phyloP scores from a whole-genome alignment of 1,284 basidiomycete species.

The Austroboletus olivaceoglutinosus region DNA sequence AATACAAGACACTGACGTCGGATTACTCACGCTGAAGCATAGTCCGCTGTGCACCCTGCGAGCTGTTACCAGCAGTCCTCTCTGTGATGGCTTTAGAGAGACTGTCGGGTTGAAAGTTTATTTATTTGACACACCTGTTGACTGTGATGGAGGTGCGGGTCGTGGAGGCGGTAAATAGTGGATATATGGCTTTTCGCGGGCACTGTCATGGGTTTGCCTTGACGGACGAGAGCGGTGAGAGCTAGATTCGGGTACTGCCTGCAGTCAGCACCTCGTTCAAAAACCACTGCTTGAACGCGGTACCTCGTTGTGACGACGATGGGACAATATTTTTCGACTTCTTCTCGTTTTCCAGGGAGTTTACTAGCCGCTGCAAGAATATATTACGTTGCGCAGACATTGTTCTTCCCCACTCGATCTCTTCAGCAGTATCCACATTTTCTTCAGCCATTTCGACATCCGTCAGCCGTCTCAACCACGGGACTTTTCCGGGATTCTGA shows the following conservation, averaged over 20 bases:
- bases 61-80: constrained; percentile 10
- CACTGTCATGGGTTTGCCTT: constrained; percentile 25
- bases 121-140: constrained; percentile 20
- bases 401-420: constrained; percentile 60
- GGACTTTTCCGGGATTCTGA: constrained; percentile 51
- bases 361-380: constrained; percentile 62
- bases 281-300: not conserved
- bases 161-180: constrained; percentile 37
- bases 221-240: constrained; percentile 29
- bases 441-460: constrained; percentile 51
- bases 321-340: constrained; percentile 37
- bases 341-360: constrained; percentile 47
- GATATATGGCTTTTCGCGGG: constrained; percentile 41
- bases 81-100: constrained; percentile 20
- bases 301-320: constrained; percentile 30
- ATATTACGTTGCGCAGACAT: constrained; percentile 64
- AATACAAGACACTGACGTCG: not conserved
- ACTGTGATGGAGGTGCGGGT: constrained; percentile 13
- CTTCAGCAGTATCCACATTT: constrained; percentile 68
- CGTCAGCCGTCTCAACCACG: constrained; percentile 50
- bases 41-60: constrained; percentile 31
- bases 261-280: constrained; percentile 9
- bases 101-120: not conserved
- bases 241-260: constrained; percentile 22
- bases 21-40: constrained; percentile 36